Conservation (phyloP, 371 early-diverging fungal species). For the Rhizopus microsporus region DNA sequence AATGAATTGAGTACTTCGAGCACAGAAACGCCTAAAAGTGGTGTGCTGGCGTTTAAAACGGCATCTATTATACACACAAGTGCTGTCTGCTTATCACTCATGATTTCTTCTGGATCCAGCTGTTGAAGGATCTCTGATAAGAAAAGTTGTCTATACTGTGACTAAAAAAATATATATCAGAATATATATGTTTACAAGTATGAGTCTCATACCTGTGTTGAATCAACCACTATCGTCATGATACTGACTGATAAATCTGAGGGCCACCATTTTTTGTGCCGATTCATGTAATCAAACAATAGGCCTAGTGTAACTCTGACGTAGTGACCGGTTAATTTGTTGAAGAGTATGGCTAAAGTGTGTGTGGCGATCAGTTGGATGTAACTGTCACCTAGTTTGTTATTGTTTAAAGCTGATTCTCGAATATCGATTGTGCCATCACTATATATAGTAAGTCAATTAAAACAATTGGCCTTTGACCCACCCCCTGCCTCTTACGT, state of each 20-base stretch:
- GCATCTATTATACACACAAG: conserved; percentile 60
- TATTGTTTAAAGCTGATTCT: conserved; percentile 24
- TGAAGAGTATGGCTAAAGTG: conserved; percentile 31
- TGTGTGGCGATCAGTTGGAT: conserved; percentile 35
- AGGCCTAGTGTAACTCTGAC: conserved; percentile 51
- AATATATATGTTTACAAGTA: background rate
- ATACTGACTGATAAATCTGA: conserved; percentile 53
- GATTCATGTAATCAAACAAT: conserved; percentile 60
- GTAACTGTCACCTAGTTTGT: conserved; percentile 8
- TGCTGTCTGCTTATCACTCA: conserved; percentile 51
- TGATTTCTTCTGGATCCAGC: conserved; percentile 41
- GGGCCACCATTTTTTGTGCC: conserved; percentile 60
- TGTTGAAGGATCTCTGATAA: conserved; percentile 65
- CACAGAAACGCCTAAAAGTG: conserved; percentile 77
- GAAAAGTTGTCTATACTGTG: conserved; percentile 70
- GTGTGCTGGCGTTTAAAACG: conserved; percentile 54
- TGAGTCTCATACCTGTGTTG: conserved; percentile 46
- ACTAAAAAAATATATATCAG: conserved; percentile 24
- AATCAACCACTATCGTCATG: conserved; percentile 54
- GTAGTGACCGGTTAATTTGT: conserved; percentile 38
- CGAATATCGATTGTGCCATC: conserved; percentile 23
- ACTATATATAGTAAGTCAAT: conserved; percentile 27
- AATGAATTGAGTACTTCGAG: conserved; percentile 82
- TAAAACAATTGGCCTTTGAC: conserved; percentile 33
- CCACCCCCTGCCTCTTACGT: conserved; percentile 1